phyloP scores from a whole-genome alignment of 495 filamentous ascomycete species.

The Tricharina praecox region DNA sequence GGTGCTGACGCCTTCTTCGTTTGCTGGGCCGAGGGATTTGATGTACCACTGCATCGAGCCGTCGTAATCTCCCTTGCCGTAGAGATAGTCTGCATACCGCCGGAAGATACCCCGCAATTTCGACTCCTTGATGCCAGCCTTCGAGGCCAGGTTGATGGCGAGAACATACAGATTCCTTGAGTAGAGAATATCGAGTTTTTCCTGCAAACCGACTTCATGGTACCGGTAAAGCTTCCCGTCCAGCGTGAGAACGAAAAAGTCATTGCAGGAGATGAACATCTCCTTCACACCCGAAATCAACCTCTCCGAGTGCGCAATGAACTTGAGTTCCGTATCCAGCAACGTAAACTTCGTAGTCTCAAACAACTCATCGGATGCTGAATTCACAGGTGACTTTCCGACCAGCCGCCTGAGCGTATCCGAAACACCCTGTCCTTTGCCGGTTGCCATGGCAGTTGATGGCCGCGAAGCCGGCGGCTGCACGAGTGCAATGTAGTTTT shows the following conservation, averaged over 20 bases:
- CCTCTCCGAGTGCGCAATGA: conserved; percentile 76
- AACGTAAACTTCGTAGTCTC: conserved; percentile 72
- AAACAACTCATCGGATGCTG: conserved; percentile 55
- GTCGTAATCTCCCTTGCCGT: conserved; percentile 86
- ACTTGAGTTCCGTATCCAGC: conserved; percentile 75
- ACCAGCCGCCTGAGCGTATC: conserved; percentile 38
- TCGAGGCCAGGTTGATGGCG: conserved; percentile 86
- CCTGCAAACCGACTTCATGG: conserved; percentile 76
- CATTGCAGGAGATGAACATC: conserved; percentile 77
- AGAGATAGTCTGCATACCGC: conserved; percentile 88
- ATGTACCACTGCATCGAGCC: conserved; percentile 97
- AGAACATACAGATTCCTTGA: conserved; percentile 81
- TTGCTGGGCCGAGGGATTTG: conserved; percentile 57
- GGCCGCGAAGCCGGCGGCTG: conserved; percentile 46
- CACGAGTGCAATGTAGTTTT: conserved; percentile 74
- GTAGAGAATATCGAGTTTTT: conserved; percentile 85
- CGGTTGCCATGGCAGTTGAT: conserved; percentile 20
- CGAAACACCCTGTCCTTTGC: conserved; percentile 25
- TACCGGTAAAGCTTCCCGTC: conserved; percentile 85
- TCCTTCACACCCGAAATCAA: conserved; percentile 60
- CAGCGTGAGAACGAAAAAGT: conserved; percentile 68
- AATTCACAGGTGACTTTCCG: conserved; percentile 42
- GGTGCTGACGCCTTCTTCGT: conserved; percentile 25
- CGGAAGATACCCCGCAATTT: conserved; percentile 86
- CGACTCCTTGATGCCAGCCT: conserved; percentile 55